Evolutionary conservation across 2,329 filamentous ascomycete genomes (phyloP), one percentile per base, ranked within the genome.

Genomic region (Colletotrichum abscissum): DNA sequence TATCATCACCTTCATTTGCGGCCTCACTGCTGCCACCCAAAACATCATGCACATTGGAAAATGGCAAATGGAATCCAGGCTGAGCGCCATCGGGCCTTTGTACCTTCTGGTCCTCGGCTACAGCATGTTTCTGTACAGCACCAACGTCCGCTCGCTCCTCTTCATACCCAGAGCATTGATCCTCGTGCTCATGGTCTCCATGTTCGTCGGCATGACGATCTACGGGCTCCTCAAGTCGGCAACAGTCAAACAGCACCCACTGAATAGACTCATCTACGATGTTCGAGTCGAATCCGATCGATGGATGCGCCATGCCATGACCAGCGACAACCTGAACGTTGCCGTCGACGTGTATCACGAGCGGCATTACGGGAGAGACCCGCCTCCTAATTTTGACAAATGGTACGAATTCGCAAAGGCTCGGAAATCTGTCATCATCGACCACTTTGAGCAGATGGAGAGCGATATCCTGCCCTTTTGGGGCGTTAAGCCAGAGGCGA

Each of bases 361-460:
- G 60, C 84, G 86, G 5, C 85, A 90, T 72, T 77, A 93, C 77
- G 90, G 91, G 16, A 89, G 94, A 73, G 85, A 90, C 33, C 95
- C 95, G 19, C 95, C 95, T 12, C 93, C 92, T 1, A 89, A 93
- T 72, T 98, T 97, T 77, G 93, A 95, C 77, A 91, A 92, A 76
- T 98, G 95, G 95, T 97, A 92, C 79, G 88, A 92, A 24, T 95
- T 94, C 78, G 94, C 95, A 5, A 89, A 88, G 74, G 85, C 88
- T n/a, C 90, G 88, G 70, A 87, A 89, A 1, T 93, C 95, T 0
- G 85, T 90, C 65, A 85, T 97, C 64, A 91, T 97, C 67, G 95
- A 98, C 78, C 91, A 94, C 75, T 98, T 94, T 76, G 92, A 94
- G 76, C 94, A 93, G 60, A 95, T 97, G 67, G 91, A 94, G 76